Conservation (phyloP, 805 yeast species). For the Saccharomycopsis oosterbeekiorum region DNA sequence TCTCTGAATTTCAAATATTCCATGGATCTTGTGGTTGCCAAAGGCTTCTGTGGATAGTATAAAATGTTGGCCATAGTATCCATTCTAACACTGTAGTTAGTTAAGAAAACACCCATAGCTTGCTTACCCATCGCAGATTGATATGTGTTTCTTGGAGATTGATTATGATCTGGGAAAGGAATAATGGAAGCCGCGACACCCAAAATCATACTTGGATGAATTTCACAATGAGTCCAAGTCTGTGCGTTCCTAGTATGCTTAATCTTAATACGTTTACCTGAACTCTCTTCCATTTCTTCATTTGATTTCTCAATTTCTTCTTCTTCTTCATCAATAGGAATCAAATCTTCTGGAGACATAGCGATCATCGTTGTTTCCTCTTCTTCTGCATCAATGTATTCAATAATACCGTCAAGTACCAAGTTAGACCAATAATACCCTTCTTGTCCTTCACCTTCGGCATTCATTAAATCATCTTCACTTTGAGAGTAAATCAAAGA, state of each 20-base stretch:
- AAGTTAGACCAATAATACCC: constrained; percentile 77
- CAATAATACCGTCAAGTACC: constrained; percentile 79
- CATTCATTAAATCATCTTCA: constrained; percentile 37
- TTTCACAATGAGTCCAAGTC: constrained; percentile 97
- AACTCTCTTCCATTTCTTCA: constrained; percentile 40
- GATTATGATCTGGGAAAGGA: constrained; percentile 99
- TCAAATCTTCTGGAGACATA: constrained; percentile 96
- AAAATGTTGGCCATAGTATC: constrained; percentile 98
- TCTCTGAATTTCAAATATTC: constrained; percentile 95
- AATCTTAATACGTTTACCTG: constrained; percentile 81
- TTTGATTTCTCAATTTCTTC: constrained; percentile 40
- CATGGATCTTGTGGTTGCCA: constrained; percentile 97
- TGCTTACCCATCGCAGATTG: constrained; percentile 99
- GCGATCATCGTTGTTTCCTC: constrained; percentile 98
- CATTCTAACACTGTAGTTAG: constrained; percentile 95
- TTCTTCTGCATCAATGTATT: constrained; percentile 97
- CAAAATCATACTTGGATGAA: constrained; percentile 96
- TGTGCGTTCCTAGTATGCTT: constrained; percentile 50
- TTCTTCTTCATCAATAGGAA: constrained; percentile 42
- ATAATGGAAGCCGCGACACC: constrained; percentile 98
- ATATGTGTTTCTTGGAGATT: constrained; percentile 97
- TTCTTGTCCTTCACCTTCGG: constrained; percentile 38
- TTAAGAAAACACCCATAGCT: constrained; percentile 98
- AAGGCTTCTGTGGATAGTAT: constrained; percentile 95
- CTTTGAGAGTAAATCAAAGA: constrained; percentile 57